Evolutionary conservation across 2,329 filamentous ascomycete species (phyloP), one percentile per base, ranked within the genome.

Genomic region (Tolypocladium tundrense): DNA sequence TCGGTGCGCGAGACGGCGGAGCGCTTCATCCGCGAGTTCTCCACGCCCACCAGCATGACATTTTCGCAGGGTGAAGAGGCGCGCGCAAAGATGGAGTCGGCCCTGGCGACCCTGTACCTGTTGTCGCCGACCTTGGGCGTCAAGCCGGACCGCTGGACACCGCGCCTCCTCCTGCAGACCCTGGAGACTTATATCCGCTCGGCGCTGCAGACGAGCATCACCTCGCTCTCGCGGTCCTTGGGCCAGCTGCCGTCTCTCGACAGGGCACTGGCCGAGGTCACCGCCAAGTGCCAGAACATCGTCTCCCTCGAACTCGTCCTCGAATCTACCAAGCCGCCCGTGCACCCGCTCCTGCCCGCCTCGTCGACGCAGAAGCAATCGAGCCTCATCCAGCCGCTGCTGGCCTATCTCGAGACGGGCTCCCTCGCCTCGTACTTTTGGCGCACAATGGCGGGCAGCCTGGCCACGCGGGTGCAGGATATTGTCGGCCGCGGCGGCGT

Each of bases 371-470:
- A 75, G 53, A 66, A 68, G 5, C 68, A 72, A 24, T 60, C 68
- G 3, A 82, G 77, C 58, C 80, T 97, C 48, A 79, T 97, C 0
- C 82, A 87, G 58, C 87, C 87, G 0, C 76, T 96, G 0, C 81
- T 96, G 10, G 76, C 82, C 13, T 79, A 87, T n/a, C 82, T 99
- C 9, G 94, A 97, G 72, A 96, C 91, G 0, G 85, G 89, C 0
- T 94, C 90, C 2, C 77, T 99, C 19, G 85, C 91, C 1, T 93
- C 89, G 0, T 96, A 93, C 70, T 99, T 96, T 75, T 99, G 94
- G 91, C 83, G 94, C 56, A 89, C 88, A 10, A 82, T 97, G 66
- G 94, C 94, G 0, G 85, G 88, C 1, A 87, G 85, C 58, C 78
- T 97, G 59, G 84, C 88, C 4, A 77, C 85, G 0, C 83, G 90